A percentile compares a stretch with the other conserved stretches of the same genome.
phyloP scores from a whole-genome alignment of 2,329 filamentous ascomycete species.

The Microcyclospora pomicola region DNA sequence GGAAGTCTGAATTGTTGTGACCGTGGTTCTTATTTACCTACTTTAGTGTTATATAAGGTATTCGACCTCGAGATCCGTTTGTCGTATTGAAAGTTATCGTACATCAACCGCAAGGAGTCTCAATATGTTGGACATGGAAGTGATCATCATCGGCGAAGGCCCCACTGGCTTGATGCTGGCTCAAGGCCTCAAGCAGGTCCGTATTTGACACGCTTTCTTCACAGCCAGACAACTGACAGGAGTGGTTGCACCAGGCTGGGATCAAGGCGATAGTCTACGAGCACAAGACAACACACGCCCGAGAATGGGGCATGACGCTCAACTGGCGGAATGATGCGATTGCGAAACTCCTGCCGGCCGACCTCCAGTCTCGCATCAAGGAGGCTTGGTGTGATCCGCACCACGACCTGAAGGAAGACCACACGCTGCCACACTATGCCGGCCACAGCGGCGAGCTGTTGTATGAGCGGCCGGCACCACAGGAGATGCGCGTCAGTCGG shows the following conservation, averaged over 20 bases:
- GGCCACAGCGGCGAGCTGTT: slow-evolving; percentile 7
- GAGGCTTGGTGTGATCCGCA: slow-evolving; percentile 5
- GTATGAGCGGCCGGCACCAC: slow-evolving; percentile 3
- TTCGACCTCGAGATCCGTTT: no score
- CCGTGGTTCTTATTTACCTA: no score
- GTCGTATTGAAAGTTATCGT: no score
- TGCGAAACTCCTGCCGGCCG: slow-evolving; percentile 3
- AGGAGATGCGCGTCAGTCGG: slow-evolving; percentile 6
- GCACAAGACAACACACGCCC: slow-evolving; percentile 2
- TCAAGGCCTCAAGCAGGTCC: slow-evolving; percentile 8
- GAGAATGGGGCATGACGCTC: slow-evolving; percentile 11
- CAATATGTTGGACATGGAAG: background rate
- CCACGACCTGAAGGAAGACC: background rate
- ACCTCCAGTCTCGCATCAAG: slow-evolving; percentile 4
- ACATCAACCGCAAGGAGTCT: no score
- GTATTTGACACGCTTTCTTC: background rate
- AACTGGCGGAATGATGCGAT: slow-evolving; percentile 6
- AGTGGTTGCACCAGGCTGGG: slow-evolving; percentile 1
- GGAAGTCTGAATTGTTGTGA: no score
- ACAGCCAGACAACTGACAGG: background rate
- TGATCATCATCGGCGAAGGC: slow-evolving; percentile 10
- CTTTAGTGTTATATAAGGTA: no score
- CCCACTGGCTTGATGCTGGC: slow-evolving; percentile 8
- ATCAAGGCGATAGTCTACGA: slow-evolving; percentile 7
- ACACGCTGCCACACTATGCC: slow-evolving; percentile 1